phyloP scores from a whole-genome alignment of 495 filamentous ascomycete genomes.

The Aspergillus sparsus region DNA sequence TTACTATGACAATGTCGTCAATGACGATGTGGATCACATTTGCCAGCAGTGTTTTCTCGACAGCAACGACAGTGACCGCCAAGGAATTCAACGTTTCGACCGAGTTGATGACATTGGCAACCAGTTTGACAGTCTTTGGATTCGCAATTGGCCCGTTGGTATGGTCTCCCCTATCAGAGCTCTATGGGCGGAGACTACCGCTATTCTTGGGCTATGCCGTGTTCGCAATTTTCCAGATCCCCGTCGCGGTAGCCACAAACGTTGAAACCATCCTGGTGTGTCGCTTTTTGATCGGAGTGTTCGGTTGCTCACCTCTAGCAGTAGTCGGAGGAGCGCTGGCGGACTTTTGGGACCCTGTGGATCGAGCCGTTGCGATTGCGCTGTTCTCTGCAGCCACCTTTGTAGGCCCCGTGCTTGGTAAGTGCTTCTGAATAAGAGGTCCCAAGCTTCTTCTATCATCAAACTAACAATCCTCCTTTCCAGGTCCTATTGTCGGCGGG shows the following conservation, averaged over 20 bases:
- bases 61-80: constrained; percentile 51
- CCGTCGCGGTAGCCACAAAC: constrained; percentile 61
- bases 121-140: constrained; percentile 58
- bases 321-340: constrained; percentile 60
- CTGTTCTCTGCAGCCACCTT: constrained; percentile 57
- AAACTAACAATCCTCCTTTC: constrained; percentile 8
- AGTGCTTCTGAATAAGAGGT: neutral
- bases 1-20: constrained; percentile 60
- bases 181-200: constrained; percentile 57
- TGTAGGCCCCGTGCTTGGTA: constrained; percentile 56
- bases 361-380: constrained; percentile 61
- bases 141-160: constrained; percentile 54
- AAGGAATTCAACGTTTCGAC: constrained; percentile 52
- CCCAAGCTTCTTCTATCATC: neutral
- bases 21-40: constrained; percentile 65
- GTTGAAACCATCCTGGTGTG: constrained; percentile 59
- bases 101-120: constrained; percentile 59
- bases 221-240: constrained; percentile 64
- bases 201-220: constrained; percentile 56
- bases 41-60: constrained; percentile 59
- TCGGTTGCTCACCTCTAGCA: constrained; percentile 64
- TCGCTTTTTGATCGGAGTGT: constrained; percentile 62
- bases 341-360: constrained; percentile 62
- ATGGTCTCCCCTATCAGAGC: constrained; percentile 59
- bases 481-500: constrained; percentile 45